These are phyloP conservation scores for Pythium diclinum DNA, from an alignment of 352 stramenopile genomes.

Conservation along the genomic window DNA sequence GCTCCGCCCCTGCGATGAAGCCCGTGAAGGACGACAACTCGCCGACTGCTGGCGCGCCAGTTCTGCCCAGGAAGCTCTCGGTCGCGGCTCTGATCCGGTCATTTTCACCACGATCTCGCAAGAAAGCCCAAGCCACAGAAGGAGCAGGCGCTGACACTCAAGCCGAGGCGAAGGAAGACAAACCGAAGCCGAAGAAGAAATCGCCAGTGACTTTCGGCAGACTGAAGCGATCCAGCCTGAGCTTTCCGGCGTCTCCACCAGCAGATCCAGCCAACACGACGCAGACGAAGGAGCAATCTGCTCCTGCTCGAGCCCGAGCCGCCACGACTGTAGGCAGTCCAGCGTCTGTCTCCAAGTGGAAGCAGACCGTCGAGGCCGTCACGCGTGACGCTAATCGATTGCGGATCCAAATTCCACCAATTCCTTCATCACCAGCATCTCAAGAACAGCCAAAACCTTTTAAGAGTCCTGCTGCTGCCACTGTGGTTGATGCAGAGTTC, in stretches of 20 bases:
- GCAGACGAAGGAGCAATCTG: neutral
- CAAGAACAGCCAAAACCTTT: neutral
- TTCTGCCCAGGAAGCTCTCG: conserved; percentile 11
- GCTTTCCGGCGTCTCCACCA: conserved; percentile 17
- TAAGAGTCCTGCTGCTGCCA: neutral
- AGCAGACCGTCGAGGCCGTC: conserved; percentile 10
- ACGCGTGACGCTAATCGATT: conserved; percentile 9
- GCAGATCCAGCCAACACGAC: neutral
- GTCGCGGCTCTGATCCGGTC: conserved; percentile 22
- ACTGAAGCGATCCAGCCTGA: conserved; percentile 41
- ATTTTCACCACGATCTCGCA: conserved; percentile 19
- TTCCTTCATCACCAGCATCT: neutral
- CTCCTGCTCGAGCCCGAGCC: neutral
- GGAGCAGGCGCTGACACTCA: neutral
- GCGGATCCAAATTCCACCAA: conserved; percentile 18
- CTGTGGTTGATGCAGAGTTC: conserved; percentile 9
- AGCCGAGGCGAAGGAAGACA: neutral
- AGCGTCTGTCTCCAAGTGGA: conserved; percentile 17
- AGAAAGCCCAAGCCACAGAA: conserved; percentile 5
- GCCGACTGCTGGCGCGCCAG: neutral
- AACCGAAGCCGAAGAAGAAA: conserved; percentile 2
- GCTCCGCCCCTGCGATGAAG: neutral
- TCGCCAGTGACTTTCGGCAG: conserved; percentile 39
- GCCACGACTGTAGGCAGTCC: neutral
- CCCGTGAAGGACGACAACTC: neutral